Percentiles rank a stretch among this genome's conserved stretches.
phyloP scores from a whole-genome alignment of 257 asterid genomes.

The Plantago ovata region DNA sequence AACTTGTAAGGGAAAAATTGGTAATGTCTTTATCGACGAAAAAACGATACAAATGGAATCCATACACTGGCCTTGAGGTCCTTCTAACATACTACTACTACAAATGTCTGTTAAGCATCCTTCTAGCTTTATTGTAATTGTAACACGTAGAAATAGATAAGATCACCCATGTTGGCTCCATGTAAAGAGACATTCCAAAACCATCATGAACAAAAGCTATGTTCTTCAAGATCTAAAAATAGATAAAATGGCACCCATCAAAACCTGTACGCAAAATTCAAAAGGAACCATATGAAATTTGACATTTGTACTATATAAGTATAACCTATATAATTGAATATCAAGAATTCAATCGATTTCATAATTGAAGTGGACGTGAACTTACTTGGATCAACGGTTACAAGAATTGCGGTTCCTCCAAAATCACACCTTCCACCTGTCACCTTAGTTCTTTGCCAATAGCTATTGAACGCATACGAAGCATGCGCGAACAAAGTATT shows the following conservation, averaged over 20 bases:
- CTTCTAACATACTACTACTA: too few relatives aligned
- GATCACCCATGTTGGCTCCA: background rate
- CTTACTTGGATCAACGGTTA: slow-evolving; percentile 91
- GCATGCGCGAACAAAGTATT: slow-evolving; percentile 78
- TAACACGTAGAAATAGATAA: background rate
- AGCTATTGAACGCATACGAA: slow-evolving; percentile 88
- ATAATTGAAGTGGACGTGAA: background rate
- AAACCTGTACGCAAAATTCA: slow-evolving; percentile 45
- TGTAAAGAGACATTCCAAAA: background rate
- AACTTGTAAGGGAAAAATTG: too few relatives aligned
- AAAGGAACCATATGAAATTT: background rate
- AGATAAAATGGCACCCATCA: slow-evolving; percentile 71
- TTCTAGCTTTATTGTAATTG: too few relatives aligned
- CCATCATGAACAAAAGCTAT: slow-evolving; percentile 3
- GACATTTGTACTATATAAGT: too few relatives aligned
- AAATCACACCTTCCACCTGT: slow-evolving; percentile 86
- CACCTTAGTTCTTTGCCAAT: slow-evolving; percentile 73
- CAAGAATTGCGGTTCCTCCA: slow-evolving; percentile 89
- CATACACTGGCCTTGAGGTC: too few relatives aligned
- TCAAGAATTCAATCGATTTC: too few relatives aligned
- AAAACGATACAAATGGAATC: too few relatives aligned
- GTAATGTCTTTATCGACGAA: too few relatives aligned
- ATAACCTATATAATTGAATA: background rate
- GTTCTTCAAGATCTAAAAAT: slow-evolving; percentile 30
- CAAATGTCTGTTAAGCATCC: too few relatives aligned